Conservation (phyloP, 768 basidiomycete species). For the Suillus fuscotomentosus region DNA sequence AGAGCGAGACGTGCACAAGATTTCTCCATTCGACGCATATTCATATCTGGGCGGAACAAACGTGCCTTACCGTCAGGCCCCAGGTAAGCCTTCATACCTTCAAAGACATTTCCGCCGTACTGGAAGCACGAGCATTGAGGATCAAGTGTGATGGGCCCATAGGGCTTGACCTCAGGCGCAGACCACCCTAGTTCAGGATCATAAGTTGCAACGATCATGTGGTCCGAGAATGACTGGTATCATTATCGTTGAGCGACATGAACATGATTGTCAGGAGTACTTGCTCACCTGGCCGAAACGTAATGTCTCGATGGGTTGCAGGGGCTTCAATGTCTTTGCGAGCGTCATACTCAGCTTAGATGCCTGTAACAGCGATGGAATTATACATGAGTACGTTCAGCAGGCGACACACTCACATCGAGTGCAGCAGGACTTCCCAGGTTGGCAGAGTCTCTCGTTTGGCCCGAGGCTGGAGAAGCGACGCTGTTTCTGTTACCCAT, state of each 20-base stretch:
- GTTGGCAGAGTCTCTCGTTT: background rate
- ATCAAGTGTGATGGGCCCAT: constrained; percentile 57
- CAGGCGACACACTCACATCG: constrained; percentile 17
- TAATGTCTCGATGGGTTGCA: constrained; percentile 48
- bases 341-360: constrained; percentile 51
- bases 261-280: background rate
- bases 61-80: constrained; percentile 71
- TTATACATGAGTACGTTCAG: background rate
- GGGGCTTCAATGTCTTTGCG: constrained; percentile 46
- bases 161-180: constrained; percentile 70
- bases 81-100: constrained; percentile 75
- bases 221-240: constrained; percentile 62
- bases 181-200: constrained; percentile 67
- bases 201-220: constrained; percentile 73
- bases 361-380: constrained; percentile 37
- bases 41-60: constrained; percentile 80
- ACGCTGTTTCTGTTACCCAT: background rate
- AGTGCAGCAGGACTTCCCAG: constrained; percentile 6
- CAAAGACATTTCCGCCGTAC: constrained; percentile 59
- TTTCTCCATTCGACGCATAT: constrained; percentile 77
- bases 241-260: background rate
- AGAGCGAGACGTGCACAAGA: constrained; percentile 72
- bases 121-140: constrained; percentile 57
- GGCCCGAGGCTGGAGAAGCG: background rate
- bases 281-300: constrained; percentile 55